Evolutionary conservation across 768 basidiomycete genomes (phyloP).

Genomic region (Gymnopilus dilepis): DNA sequence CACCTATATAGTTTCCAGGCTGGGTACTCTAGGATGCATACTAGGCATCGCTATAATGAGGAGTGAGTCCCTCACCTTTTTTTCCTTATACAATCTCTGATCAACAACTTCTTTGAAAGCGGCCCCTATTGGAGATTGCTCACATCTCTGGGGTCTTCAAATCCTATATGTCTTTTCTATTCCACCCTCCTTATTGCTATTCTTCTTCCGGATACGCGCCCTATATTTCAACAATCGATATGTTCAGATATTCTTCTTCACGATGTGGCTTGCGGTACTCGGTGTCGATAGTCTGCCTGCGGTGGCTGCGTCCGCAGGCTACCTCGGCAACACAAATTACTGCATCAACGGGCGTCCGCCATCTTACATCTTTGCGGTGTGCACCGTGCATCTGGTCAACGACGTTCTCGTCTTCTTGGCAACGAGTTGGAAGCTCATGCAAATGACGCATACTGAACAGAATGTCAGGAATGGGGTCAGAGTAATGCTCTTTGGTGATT

Average conservation of each 20-base stretch:
- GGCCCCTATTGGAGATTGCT: conserved; percentile 11
- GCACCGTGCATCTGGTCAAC: conserved; percentile 28
- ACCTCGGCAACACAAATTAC: conserved; percentile 29
- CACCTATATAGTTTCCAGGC: conserved; percentile 27
- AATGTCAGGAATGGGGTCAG: conserved; percentile 14
- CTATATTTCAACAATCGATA: not conserved
- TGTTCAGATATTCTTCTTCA: not conserved
- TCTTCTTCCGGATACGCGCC: conserved; percentile 11
- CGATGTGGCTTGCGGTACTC: not conserved
- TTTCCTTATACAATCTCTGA: not conserved
- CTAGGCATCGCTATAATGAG: conserved; percentile 5
- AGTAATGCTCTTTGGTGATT: conserved; percentile 26
- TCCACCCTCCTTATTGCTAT: conserved; percentile 9
- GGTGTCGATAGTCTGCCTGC: conserved; percentile 26
- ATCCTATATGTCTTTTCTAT: conserved; percentile 1
- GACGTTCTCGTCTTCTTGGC: conserved; percentile 40
- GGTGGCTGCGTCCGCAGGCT: conserved; percentile 21
- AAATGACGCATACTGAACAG: conserved; percentile 8
- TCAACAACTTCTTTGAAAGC: no score
- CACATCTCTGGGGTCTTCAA: not conserved
- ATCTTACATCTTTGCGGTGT: conserved; percentile 19
- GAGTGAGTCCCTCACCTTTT: not conserved
- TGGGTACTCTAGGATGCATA: conserved; percentile 9
- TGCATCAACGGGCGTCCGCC: conserved; percentile 27
- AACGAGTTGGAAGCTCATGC: conserved; percentile 33